Evolutionary conservation across 208 protist species (phyloP).

Genomic region (Leishmania gerbilli): DNA sequence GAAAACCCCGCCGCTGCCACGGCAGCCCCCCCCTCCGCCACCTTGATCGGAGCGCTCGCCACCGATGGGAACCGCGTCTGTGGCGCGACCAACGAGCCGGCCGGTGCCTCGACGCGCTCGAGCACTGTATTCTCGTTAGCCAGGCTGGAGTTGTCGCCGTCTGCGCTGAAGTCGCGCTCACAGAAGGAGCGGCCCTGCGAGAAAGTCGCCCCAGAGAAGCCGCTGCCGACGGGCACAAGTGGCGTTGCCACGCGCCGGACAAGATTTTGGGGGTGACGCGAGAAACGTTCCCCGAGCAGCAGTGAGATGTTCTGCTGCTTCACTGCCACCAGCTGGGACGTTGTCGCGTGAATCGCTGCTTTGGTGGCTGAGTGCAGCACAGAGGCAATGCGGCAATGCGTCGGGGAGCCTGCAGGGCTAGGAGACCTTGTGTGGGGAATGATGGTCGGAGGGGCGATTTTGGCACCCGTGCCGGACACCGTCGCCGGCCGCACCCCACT

Average conservation of each 20-base stretch:
- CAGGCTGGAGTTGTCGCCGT: neutral
- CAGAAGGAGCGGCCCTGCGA: neutral
- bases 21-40: neutral
- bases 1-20: neutral
- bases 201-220: neutral
- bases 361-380: constrained; percentile 28
- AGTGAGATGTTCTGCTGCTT: constrained; percentile 27
- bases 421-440: neutral
- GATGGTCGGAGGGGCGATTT: neutral
- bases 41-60: neutral
- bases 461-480: neutral
- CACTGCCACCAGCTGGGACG: constrained; percentile 19
- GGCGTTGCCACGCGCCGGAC: neutral
- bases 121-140: neutral
- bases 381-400: neutral
- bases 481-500: neutral
- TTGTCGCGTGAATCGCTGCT: constrained; percentile 27
- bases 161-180: neutral
- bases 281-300: constrained; percentile 32
- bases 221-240: neutral
- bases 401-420: neutral
- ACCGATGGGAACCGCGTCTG: neutral
- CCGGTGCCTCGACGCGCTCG: neutral
- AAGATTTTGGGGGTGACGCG: constrained; percentile 17
- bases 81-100: neutral